Conservation (phyloP, 2,329 filamentous ascomycete genomes). For the Ophiostoma himal-ulmi region DNA sequence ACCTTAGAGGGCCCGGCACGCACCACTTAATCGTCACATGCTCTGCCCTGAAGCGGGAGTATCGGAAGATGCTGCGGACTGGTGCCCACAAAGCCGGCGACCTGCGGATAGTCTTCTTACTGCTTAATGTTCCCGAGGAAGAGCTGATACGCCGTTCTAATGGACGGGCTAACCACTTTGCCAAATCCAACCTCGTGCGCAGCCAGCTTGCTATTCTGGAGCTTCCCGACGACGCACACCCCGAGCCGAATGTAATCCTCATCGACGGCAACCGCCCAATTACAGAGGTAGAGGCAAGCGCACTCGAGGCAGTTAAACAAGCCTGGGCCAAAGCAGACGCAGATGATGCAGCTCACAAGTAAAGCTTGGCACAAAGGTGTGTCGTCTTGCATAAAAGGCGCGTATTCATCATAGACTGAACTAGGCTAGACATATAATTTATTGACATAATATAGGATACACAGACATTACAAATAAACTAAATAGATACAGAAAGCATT, state of each 20-base stretch:
- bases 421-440: neutral
- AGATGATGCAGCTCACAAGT: neutral
- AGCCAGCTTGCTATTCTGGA: conserved; percentile 66
- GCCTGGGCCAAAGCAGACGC: conserved; percentile 15
- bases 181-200: conserved; percentile 67
- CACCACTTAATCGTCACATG: conserved; percentile 67
- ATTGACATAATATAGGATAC: neutral
- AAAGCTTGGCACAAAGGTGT: neutral
- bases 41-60: conserved; percentile 72
- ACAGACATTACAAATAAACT: neutral
- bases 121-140: conserved; percentile 59
- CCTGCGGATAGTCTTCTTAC: conserved; percentile 64
- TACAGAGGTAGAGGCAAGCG: conserved; percentile 17
- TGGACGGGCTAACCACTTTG: conserved; percentile 63
- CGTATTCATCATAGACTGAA: neutral
- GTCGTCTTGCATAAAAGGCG: neutral
- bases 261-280: conserved; percentile 19
- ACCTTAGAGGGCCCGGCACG: conserved; percentile 37
- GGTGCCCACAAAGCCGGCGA: conserved; percentile 50
- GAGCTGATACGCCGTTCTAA: conserved; percentile 57
- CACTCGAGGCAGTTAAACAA: conserved; percentile 15
- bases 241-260: conserved; percentile 28
- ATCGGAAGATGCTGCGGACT: conserved; percentile 61
- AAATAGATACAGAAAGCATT: neutral
- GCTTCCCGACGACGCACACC: conserved; percentile 42